Percentiles rank a stretch among this genome's conserved stretches.
These are phyloP conservation scores for Boehmeria nivea DNA, from an alignment of 306 rosid genomes.

Conservation along the genomic window DNA sequence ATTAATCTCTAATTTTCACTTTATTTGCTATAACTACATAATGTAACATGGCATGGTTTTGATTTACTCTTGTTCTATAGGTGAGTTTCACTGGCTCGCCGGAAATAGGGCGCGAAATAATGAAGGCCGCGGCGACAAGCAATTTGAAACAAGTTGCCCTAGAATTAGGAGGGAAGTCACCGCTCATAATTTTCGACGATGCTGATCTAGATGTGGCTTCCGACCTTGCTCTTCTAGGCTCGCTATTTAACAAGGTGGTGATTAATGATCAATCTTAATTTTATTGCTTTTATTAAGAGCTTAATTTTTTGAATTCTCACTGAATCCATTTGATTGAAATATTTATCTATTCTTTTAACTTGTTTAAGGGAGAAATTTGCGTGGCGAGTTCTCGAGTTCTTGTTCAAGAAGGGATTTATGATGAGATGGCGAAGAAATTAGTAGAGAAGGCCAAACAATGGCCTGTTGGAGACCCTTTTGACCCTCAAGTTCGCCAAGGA, in stretches of 20 bases:
- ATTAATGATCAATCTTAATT: background rate
- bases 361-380: conserved; percentile 73
- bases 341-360: background rate
- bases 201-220: conserved; percentile 68
- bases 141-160: conserved; percentile 70
- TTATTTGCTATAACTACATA: too few species aligned
- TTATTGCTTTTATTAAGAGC: background rate
- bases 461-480: conserved; percentile 88
- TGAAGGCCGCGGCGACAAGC: conserved; percentile 78
- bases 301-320: too few species aligned
- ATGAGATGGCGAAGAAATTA: conserved; percentile 59
- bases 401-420: conserved; percentile 87
- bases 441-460: conserved; percentile 58
- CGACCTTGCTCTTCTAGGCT: conserved; percentile 65
- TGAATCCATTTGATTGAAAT: too few species aligned
- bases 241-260: conserved; percentile 61
- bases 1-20: background rate
- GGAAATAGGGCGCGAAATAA: conserved; percentile 60
- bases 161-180: conserved; percentile 93
- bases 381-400: conserved; percentile 72
- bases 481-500: conserved; percentile 69
- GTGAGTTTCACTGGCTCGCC: conserved; percentile 83
- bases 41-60: too few species aligned
- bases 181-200: conserved; percentile 71
- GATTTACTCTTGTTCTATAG: conserved; percentile 13